A percentile compares a stretch with the other conserved stretches of the same genome.
Conservation (phyloP, 2,329 filamentous ascomycete genomes). For the Cercospora sp. region DNA sequence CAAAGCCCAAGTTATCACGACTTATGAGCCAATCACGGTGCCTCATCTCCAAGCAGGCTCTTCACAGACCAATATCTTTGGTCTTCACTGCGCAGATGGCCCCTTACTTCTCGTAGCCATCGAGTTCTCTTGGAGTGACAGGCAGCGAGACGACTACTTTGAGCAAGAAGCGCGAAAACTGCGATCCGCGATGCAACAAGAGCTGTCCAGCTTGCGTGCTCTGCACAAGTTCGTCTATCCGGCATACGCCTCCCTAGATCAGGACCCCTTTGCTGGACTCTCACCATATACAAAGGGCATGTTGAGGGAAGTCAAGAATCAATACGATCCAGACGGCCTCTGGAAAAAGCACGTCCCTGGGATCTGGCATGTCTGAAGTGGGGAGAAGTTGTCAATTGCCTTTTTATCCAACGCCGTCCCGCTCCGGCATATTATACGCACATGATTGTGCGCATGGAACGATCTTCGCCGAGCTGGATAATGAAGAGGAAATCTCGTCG, state of each 20-base stretch:
- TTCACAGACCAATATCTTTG: constrained; percentile 26
- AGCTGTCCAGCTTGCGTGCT: constrained; percentile 6
- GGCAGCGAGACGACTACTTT: constrained; percentile 18
- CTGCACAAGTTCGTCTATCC: constrained; percentile 33
- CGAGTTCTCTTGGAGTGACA: constrained; percentile 24
- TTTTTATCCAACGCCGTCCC: background rate
- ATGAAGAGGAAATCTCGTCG: no score
- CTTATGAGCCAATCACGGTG: constrained; percentile 25
- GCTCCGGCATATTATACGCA: background rate
- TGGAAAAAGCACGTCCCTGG: constrained; percentile 39
- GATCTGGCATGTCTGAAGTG: constrained; percentile 26
- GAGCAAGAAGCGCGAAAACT: constrained; percentile 13
- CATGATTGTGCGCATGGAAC: background rate
- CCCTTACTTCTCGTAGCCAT: constrained; percentile 25
- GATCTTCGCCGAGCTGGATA: no score
- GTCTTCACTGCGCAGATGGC: constrained; percentile 14
- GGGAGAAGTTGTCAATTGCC: background rate
- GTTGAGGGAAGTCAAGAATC: constrained; percentile 34
- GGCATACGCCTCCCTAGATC: constrained; percentile 40
- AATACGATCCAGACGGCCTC: constrained; percentile 38
- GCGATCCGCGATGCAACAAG: constrained; percentile 12
- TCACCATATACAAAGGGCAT: constrained; percentile 25
- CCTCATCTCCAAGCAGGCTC: constrained; percentile 25
- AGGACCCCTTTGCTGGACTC: constrained; percentile 36
- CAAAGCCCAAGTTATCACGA: constrained; percentile 19